A percentile compares a stretch with the other conserved stretches of the same genome.
Conservation (phyloP, 2,329 filamentous ascomycete genomes). For the Curvularia eragrostidis region DNA sequence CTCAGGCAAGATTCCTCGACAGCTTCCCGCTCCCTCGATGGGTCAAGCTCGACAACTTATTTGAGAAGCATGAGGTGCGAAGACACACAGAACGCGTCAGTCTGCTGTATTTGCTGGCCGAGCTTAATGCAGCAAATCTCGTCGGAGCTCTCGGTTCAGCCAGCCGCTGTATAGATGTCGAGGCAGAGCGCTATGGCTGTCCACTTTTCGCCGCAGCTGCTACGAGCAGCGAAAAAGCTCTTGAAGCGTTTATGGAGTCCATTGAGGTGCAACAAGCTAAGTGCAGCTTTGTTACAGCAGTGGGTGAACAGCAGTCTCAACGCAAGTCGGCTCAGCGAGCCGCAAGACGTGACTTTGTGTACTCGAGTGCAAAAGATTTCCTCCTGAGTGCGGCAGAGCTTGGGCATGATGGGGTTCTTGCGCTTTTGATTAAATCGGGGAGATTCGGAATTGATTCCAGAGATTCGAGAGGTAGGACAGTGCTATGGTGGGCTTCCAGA, state of each 20-base stretch:
- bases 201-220: slow-evolving; percentile 47
- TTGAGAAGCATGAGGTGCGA: slow-evolving; percentile 37
- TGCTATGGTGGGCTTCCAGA: not conserved
- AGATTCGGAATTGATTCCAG: slow-evolving; percentile 15
- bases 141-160: slow-evolving; percentile 36
- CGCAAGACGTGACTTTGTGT: slow-evolving; percentile 17
- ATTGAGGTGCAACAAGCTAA: not conserved
- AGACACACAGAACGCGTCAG: slow-evolving; percentile 22
- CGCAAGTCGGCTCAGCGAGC: not conserved
- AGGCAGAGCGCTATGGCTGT: slow-evolving; percentile 42
- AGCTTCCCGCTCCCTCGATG: slow-evolving; percentile 40
- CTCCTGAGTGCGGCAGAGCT: slow-evolving; percentile 35
- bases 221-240: not conserved
- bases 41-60: slow-evolving; percentile 43
- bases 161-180: slow-evolving; percentile 25
- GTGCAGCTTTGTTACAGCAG: not conserved
- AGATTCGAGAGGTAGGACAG: not conserved
- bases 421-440: slow-evolving; percentile 27
- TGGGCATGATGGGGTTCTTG: slow-evolving; percentile 26
- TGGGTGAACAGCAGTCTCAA: slow-evolving; percentile 1
- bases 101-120: slow-evolving; percentile 31
- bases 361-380: slow-evolving; percentile 21
- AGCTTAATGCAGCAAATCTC: slow-evolving; percentile 32
- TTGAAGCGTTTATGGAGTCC: not conserved
- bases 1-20: slow-evolving; percentile 23